Evolutionary conservation across 1,139 yeast genomes (phyloP).

Genomic region (Scheffersomyces illinoinensis): DNA sequence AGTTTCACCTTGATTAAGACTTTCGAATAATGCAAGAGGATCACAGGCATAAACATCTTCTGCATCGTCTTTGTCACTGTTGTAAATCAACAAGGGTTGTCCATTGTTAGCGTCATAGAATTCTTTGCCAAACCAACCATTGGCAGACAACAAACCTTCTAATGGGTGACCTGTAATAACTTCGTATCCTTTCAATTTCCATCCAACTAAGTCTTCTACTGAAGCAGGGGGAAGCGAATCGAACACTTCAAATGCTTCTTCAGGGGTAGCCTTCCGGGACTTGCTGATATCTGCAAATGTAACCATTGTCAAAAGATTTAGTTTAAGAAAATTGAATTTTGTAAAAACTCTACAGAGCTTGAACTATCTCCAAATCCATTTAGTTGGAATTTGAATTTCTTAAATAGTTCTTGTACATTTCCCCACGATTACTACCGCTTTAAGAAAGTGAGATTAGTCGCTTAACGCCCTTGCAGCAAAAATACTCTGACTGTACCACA

Average conservation of each 20-base stretch:
- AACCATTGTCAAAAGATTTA: not conserved
- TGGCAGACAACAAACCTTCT: not conserved
- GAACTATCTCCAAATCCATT: not conserved
- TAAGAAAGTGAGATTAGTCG: not conserved
- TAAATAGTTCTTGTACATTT: not conserved
- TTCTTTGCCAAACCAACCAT: conserved; percentile 1
- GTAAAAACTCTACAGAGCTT: too few relatives aligned
- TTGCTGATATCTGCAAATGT: not conserved
- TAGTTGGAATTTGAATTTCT: not conserved
- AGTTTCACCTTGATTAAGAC: not conserved
- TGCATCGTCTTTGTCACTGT: not conserved
- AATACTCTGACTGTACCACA: not conserved
- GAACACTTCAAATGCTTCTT: not conserved
- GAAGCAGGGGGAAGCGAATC: not conserved
- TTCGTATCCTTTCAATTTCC: not conserved
- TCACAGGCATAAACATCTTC: not conserved
- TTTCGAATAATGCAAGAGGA: not conserved
- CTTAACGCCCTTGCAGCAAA: not conserved
- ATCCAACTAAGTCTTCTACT: not conserved
- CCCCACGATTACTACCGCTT: not conserved
- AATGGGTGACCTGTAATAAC: not conserved
- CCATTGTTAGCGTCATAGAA: not conserved
- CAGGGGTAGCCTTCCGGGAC: not conserved
- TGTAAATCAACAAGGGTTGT: not conserved
- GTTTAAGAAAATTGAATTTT: not conserved